A percentile compares a stretch with the other conserved stretches of the same genome.
Conservation (phyloP, 140 eudicot species). For the Oenanthe javanica region DNA sequence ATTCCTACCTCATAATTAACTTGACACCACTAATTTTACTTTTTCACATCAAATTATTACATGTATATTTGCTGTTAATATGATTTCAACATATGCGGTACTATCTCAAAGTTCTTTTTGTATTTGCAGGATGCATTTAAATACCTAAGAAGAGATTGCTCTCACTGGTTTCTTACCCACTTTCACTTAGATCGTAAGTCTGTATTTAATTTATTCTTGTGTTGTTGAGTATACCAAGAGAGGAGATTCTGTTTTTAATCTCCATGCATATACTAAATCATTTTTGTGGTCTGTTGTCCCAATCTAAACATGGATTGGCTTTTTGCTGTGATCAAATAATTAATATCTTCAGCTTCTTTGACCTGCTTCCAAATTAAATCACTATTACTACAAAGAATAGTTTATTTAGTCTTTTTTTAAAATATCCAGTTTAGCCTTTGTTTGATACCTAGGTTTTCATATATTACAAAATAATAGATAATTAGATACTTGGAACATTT, state of each 20-base stretch:
- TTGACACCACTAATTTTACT: neutral
- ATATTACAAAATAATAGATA: neutral
- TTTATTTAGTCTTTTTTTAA: neutral
- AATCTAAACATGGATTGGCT: neutral
- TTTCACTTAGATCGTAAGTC: conserved; percentile 93
- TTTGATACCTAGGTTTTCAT: neutral
- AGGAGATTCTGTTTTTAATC: neutral
- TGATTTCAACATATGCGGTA: neutral
- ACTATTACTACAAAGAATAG: neutral
- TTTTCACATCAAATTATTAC: neutral
- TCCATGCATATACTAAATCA: neutral
- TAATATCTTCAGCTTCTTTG: neutral
- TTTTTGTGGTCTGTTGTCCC: neutral
- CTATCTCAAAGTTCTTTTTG: conserved; percentile 9
- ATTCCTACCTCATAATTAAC: neutral
- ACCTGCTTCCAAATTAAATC: neutral
- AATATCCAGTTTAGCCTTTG: neutral
- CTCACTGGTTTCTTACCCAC: conserved; percentile 92
- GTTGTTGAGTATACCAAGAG: neutral
- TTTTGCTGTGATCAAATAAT: neutral
- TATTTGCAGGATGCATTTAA: conserved; percentile 81
- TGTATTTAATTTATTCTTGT: neutral
- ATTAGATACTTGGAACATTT: neutral
- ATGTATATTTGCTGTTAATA: neutral
- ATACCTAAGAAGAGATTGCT: conserved; percentile 75